Percentiles rank a stretch among this genome's conserved stretches.
These are phyloP conservation scores for Gastroboletus turbinatus DNA, from an alignment of 1,284 basidiomycete genomes.

Conservation along the genomic window DNA sequence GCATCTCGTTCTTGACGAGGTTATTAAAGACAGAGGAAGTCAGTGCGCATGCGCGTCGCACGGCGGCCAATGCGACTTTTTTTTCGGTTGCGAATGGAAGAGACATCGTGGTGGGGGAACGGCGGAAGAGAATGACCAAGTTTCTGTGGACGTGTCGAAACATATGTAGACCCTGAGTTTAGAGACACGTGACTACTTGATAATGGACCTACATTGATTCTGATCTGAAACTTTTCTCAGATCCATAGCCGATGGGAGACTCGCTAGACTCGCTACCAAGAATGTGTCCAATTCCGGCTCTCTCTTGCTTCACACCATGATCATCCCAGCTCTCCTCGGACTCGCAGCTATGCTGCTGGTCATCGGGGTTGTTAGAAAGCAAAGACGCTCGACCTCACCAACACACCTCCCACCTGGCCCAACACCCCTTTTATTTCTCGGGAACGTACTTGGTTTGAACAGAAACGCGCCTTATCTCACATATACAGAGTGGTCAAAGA, in stretches of 20 bases:
- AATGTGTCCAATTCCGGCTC: not conserved
- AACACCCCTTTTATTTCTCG: not conserved
- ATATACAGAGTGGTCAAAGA: not conserved
- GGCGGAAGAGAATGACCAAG: not conserved
- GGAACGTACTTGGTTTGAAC: not conserved
- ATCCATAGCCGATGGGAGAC: not conserved
- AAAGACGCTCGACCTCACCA: not conserved
- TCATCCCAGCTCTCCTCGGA: not conserved
- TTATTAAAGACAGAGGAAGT: constrained; percentile 88
- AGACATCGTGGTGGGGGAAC: constrained; percentile 16
- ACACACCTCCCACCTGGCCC: not conserved
- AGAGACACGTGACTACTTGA: not conserved
- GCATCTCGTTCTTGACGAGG: constrained; percentile 83
- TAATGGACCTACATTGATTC: no score
- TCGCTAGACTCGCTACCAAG: no score
- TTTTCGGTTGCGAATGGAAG: constrained; percentile 50
- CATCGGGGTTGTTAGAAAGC: constrained; percentile 2
- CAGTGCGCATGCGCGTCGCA: constrained; percentile 82
- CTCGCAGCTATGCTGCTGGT: constrained; percentile 6
- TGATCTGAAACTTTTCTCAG: not conserved
- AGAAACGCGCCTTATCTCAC: not conserved
- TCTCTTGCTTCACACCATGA: not conserved
- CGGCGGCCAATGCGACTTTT: constrained; percentile 84
- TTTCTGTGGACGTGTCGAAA: constrained; percentile 1
- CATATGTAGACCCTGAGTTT: not conserved